Evolutionary conservation across 345 rosid genomes (phyloP), one percentile per base, ranked within the genome.

Genomic region (Aethionema arabicum): DNA sequence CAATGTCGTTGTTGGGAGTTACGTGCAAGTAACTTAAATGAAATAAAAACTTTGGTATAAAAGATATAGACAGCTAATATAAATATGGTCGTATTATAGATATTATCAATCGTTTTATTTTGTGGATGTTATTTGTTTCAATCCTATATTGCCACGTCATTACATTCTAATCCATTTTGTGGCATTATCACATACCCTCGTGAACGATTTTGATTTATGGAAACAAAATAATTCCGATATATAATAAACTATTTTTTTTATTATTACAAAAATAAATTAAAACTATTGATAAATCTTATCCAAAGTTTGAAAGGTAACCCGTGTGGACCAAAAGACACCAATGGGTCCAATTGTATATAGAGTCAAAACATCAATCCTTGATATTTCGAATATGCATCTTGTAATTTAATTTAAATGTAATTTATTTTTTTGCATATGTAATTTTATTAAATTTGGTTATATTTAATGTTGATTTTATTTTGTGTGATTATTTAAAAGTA

Each of bases 11-110:
- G 67, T 46, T 38, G 43, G 32, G 35, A 29, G 72, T 53, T 69
- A 46, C 67, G 73, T 69, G 67, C 49, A 69, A 61, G 73, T 61
- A 69, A 69, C 61, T 45, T 46, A 4, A 59, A 67, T 13, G 60
- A 59, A 51, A 68, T 51, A 35, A 52, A 46, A 29, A 8, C 0
- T 32, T 46, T 55, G 45, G 56, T 13, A 33, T 32, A 21, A 55
- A 8, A 35, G 63, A 69, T 47, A 61, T 55, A 32, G 74, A 69
- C 74, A 69, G 38, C 52, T 48, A 69, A 56, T 16, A 55, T 55
- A 46, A 54, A 41, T 47, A 33, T 61, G 46, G 47, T 45, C 54
- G 54, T 54, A 41, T 53, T 32, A 16, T 21, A 11, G 61, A 46
- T 62, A 49, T 10, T 52, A 35, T 30, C 35, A 8, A 6, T 53